Evolutionary conservation across 148 eudicot genomes (phyloP), one percentile per base, ranked within the genome.

Genomic region (Rhododendron williamsianum): DNA sequence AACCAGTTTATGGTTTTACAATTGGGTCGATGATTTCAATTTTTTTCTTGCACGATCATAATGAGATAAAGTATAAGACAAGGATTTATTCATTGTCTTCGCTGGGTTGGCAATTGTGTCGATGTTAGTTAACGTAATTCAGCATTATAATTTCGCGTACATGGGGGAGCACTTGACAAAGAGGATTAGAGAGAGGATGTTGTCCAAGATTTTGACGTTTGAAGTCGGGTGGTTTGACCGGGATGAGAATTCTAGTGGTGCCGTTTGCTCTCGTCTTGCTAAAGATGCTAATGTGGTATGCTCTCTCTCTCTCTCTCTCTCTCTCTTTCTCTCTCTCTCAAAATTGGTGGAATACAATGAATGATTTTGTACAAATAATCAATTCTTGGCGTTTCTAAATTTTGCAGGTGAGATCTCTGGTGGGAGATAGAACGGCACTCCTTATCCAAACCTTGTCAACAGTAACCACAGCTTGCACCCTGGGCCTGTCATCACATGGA

Each of bases 371-470:
- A 8, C 30, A 63, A 6, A 58, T 19, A 21, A 58, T 58, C 65
- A 21, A 58, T 58, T 58, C 65, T 58, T 5, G 76, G 38, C 15
- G 38, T 30, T 71, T 30, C 19, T 10, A 9, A 71, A 71, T 27
- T 71, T 71, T 71, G 19, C 38, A 71, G 76, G 76, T 71, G 76
- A 71, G 76, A 30, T 71, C 76, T 71, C 76, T 71, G 9, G 76
- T 71, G 76, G 76, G 76, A 4, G 76, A 71, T 13, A 30, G 76
- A 35, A 33, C 11, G 19, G 36, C 76, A 71, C 76, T 71, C 18
- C 38, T 71, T 71, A 11, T 71, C 18, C 76, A 71, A 71, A 71
- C 76, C 36, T 71, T 71, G 19, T 71, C 76, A 33, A 35, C 38
- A 4, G 76, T 71, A 71, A 13, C 8, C 36, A 71, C 35, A 30